Conservation (phyloP, 148 eudicot genomes). For the Vaccinium vitisidaea region DNA sequence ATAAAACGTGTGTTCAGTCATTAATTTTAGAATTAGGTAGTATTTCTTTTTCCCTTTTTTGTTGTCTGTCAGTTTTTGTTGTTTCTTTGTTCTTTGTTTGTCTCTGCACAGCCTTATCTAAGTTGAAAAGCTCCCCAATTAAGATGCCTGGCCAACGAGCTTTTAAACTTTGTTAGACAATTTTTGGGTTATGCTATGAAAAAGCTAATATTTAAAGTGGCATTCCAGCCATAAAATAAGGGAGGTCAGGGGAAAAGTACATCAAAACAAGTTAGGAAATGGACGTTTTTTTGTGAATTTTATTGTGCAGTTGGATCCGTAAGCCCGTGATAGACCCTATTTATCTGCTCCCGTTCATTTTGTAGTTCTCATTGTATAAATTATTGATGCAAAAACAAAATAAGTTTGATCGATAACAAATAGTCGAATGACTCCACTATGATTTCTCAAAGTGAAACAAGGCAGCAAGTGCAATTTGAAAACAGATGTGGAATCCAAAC, state of each 20-base stretch:
- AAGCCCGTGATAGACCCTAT: neutral
- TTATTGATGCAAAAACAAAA: too few species aligned
- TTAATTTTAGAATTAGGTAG: neutral
- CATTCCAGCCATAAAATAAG: neutral
- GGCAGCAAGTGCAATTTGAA: too few species aligned
- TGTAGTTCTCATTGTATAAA: too few species aligned
- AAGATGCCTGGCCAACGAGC: neutral
- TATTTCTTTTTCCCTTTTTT: neutral
- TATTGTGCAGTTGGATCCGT: neutral
- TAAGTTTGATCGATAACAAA: too few species aligned
- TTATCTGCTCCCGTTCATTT: too few species aligned
- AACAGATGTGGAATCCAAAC: too few species aligned
- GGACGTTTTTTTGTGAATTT: neutral
- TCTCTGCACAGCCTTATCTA: too few species aligned
- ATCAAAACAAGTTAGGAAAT: neutral
- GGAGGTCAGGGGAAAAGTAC: neutral
- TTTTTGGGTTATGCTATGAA: neutral
- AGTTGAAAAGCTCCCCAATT: neutral
- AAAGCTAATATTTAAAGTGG: neutral
- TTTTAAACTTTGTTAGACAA: neutral
- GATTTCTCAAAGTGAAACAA: too few species aligned
- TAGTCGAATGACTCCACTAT: too few species aligned
- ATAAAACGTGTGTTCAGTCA: neutral
- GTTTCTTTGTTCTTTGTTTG: neutral
- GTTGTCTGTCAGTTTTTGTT: neutral